Conservation (phyloP, 2,329 filamentous ascomycete genomes). For the Pestalotiopsis sp. region DNA sequence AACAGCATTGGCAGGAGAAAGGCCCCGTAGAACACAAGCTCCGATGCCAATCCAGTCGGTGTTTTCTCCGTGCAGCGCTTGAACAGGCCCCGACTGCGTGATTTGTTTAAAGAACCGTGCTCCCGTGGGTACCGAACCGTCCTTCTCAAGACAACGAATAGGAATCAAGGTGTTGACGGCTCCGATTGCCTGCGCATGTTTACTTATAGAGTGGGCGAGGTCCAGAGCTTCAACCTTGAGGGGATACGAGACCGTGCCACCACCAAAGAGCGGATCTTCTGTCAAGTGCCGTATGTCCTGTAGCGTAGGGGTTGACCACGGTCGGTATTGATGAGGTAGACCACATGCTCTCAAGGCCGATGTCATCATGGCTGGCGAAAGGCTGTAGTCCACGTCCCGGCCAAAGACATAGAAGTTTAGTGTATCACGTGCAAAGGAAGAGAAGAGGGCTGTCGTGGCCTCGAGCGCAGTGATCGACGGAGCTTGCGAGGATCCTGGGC, state of each 20-base stretch:
- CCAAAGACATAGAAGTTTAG: conserved; percentile 77
- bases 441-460: conserved; percentile 66
- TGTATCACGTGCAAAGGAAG: conserved; percentile 67
- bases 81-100: conserved; percentile 66
- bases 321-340: conserved; percentile 68
- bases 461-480: conserved; percentile 61
- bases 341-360: conserved; percentile 69
- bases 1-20: conserved; percentile 72
- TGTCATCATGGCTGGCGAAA: conserved; percentile 80
- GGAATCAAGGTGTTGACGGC: conserved; percentile 78
- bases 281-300: conserved; percentile 66
- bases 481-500: conserved; percentile 23
- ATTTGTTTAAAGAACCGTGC: conserved; percentile 55
- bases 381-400: conserved; percentile 69
- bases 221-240: conserved; percentile 76
- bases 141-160: conserved; percentile 60
- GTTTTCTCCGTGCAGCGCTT: conserved; percentile 76
- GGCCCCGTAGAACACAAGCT: conserved; percentile 70
- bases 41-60: conserved; percentile 82
- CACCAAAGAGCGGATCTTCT: conserved; percentile 69
- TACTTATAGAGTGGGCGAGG: conserved; percentile 69
- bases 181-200: conserved; percentile 74
- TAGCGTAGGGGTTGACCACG: conserved; percentile 65
- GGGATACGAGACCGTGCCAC: conserved; percentile 71
- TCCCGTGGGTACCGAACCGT: conserved; percentile 59